A percentile compares a stretch with the other conserved stretches of the same genome.
Evolutionary conservation across 1,284 basidiomycete genomes (phyloP).

Genomic region (Leccinum insolens): DNA sequence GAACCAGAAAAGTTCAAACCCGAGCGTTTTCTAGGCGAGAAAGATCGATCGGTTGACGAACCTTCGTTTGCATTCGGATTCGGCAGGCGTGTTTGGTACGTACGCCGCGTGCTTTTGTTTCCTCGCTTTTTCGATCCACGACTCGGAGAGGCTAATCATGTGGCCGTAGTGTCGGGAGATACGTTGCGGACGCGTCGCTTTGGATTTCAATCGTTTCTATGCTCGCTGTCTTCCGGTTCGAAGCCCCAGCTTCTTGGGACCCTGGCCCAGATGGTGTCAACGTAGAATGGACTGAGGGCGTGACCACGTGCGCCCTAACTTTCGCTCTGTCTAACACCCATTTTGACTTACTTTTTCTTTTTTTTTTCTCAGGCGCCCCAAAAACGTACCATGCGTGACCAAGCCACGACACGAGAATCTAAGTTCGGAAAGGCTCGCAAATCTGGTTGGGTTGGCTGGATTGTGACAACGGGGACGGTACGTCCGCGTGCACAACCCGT

Average conservation of each 20-base stretch:
- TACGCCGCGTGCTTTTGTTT: neutral
- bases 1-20: constrained; percentile 47
- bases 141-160: neutral
- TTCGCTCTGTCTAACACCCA: neutral
- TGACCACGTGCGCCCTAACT: constrained; percentile 28
- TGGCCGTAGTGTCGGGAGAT: constrained; percentile 32
- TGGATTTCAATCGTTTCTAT: neutral
- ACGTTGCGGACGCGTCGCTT: constrained; percentile 9
- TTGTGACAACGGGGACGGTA: neutral
- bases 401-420: neutral
- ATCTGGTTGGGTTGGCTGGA: constrained; percentile 12
- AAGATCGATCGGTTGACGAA: constrained; percentile 38
- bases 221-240: neutral
- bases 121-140: neutral
- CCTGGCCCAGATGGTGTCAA: constrained; percentile 25
- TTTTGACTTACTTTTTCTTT: neutral
- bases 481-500: neutral
- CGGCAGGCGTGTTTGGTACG: constrained; percentile 45
- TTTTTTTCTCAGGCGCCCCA: constrained; percentile 16
- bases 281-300: constrained; percentile 25
- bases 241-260: constrained; percentile 15
- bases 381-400: constrained; percentile 14
- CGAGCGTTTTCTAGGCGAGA: constrained; percentile 38
- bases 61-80: constrained; percentile 46
- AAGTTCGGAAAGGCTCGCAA: constrained; percentile 15